These are phyloP conservation scores for Alnus glutinosa DNA, from an alignment of 306 rosid species.

Conservation along the genomic window DNA sequence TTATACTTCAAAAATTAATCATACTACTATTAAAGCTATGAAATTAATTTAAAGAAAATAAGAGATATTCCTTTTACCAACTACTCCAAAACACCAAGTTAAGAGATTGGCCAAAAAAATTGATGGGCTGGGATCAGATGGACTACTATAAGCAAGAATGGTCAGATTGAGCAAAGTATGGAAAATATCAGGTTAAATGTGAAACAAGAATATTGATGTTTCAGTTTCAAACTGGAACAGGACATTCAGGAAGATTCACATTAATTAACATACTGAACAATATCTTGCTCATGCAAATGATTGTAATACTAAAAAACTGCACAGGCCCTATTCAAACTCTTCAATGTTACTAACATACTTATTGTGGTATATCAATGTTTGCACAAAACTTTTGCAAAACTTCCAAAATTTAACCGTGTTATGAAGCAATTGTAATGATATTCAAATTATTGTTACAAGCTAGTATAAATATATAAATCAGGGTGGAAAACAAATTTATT, in stretches of 20 bases:
- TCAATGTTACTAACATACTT: neutral
- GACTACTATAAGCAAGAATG: neutral
- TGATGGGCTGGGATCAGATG: neutral
- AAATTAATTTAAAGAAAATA: neutral
- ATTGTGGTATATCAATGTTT: neutral
- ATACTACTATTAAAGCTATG: neutral
- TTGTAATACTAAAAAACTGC: too few species aligned
- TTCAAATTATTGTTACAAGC: neutral
- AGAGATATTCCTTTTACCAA: neutral
- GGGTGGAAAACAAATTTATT: neutral
- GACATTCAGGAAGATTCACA: neutral
- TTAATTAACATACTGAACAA: neutral
- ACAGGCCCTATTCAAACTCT: neutral
- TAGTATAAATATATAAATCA: neutral
- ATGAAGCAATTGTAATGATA: neutral
- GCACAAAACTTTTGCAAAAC: neutral
- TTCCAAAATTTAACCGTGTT: neutral
- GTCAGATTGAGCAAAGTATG: neutral
- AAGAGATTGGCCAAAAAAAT: neutral
- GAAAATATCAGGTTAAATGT: neutral
- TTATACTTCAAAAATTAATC: neutral
- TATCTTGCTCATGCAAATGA: neutral
- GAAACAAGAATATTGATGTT: neutral
- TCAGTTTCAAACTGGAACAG: too few species aligned
- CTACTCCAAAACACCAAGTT: neutral